Conservation (phyloP, 2,329 filamentous ascomycete species). For the Botrytis tulipae region DNA sequence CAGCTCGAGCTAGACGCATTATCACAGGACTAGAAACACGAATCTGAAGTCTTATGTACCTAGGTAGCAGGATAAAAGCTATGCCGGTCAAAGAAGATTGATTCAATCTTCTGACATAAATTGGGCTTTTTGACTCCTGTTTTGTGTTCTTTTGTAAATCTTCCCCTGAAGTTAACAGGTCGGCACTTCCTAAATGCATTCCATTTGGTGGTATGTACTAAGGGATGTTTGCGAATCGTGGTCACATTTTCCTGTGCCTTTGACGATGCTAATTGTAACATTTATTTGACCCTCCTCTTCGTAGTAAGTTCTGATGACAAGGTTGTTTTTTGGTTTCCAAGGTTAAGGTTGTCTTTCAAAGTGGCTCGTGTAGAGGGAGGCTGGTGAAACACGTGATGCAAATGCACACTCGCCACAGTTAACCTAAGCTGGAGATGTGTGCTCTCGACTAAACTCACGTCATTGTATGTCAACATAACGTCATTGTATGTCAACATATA, state of each 20-base stretch:
- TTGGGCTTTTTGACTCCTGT: neutral
- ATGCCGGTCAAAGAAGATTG: neutral
- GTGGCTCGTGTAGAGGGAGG: neutral
- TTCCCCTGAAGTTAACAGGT: neutral
- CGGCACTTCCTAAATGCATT: neutral
- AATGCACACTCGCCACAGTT: neutral
- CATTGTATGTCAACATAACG: neutral
- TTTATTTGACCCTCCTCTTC: neutral
- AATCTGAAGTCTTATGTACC: neutral
- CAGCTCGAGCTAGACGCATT: neutral
- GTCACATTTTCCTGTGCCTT: neutral
- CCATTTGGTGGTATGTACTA: neutral
- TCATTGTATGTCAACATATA: neutral
- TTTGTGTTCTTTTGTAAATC: neutral
- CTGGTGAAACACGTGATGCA: neutral
- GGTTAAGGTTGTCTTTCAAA: neutral
- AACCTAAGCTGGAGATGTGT: neutral
- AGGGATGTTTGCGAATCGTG: neutral
- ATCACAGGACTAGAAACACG: neutral
- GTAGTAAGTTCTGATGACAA: neutral
- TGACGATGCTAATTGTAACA: neutral
- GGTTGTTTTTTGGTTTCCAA: neutral
- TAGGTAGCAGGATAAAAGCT: no score
- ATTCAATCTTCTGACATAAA: neutral
- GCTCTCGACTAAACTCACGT: neutral